A percentile compares a stretch with the other conserved stretches of the same genome.
phyloP scores from a whole-genome alignment of 2,329 filamentous ascomycete species.

The Colletotrichum destructivum region DNA sequence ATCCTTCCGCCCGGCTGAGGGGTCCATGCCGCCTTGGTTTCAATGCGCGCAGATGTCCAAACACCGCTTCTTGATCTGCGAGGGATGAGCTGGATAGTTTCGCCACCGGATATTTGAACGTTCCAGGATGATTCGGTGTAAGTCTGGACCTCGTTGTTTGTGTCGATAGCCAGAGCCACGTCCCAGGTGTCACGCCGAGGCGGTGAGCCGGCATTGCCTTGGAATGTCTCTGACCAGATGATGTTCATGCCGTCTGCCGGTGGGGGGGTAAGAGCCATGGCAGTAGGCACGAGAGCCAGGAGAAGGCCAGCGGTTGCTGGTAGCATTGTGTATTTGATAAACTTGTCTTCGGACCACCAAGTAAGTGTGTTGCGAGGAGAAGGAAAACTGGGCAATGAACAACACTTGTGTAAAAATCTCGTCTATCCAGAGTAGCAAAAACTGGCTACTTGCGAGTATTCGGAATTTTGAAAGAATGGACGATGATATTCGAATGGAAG shows the following conservation, averaged over 20 bases:
- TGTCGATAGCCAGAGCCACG: slow-evolving; percentile 57
- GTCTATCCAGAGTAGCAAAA: slow-evolving; percentile 6
- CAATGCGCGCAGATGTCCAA: slow-evolving; percentile 71
- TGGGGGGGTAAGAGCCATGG: slow-evolving; percentile 56
- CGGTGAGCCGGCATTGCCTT: slow-evolving; percentile 55
- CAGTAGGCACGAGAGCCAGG: slow-evolving; percentile 46
- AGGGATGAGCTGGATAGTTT: slow-evolving; percentile 67
- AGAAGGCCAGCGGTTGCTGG: not conserved
- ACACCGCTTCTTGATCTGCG: slow-evolving; percentile 54
- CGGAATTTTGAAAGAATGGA: slow-evolving; percentile 21
- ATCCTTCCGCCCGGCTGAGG: slow-evolving; percentile 62
- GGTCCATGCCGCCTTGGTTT: slow-evolving; percentile 63
- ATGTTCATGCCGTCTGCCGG: slow-evolving; percentile 57
- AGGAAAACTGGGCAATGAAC: slow-evolving; percentile 1
- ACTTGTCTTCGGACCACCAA: not conserved
- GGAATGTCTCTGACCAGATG: slow-evolving; percentile 63
- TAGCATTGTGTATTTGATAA: slow-evolving; percentile 12
- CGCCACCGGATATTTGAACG: slow-evolving; percentile 65
- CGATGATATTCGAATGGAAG: slow-evolving; percentile 15
- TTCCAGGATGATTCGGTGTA: slow-evolving; percentile 64
- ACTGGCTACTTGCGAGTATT: not conserved
- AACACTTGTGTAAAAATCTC: not conserved
- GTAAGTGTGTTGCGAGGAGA: not conserved
- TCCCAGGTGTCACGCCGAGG: slow-evolving; percentile 60
- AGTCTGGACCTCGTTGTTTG: slow-evolving; percentile 67